These are phyloP conservation scores for Russula abietina DNA, from an alignment of 768 basidiomycete genomes.

Conservation along the genomic window DNA sequence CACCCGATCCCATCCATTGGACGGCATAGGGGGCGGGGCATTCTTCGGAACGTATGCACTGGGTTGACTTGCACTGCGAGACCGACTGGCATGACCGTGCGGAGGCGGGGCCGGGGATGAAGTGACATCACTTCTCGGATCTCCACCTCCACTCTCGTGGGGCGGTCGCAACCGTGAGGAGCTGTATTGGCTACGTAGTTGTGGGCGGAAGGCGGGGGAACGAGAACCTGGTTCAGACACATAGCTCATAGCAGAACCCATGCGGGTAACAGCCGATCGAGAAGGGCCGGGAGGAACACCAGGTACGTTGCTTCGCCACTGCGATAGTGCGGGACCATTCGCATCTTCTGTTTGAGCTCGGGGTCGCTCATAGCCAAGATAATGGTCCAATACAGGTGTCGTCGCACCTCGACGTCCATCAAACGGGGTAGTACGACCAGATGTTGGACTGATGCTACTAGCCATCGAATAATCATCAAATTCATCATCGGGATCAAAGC, in stretches of 20 bases:
- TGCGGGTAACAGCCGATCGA: constrained; percentile 7
- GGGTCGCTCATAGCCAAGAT: constrained; percentile 21
- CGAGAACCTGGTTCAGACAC: constrained; percentile 19
- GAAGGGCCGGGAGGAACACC: constrained; percentile 23
- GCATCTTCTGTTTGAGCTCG: constrained; percentile 25
- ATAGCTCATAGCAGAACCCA: constrained; percentile 20
- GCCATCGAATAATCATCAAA: constrained; percentile 67
- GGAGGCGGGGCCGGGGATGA: constrained; percentile 23
- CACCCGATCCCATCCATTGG: constrained; percentile 44
- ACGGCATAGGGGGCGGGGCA: constrained; percentile 52
- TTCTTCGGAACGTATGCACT: constrained; percentile 55
- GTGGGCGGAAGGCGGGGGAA: constrained; percentile 9
- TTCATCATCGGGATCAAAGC: constrained; percentile 72
- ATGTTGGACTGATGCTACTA: constrained; percentile 37
- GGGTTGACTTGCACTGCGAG: constrained; percentile 77
- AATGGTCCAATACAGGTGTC: constrained; percentile 20
- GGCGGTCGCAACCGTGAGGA: constrained; percentile 21
- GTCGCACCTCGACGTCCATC: constrained; percentile 43
- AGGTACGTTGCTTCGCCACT: constrained; percentile 22
- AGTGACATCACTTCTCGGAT: constrained; percentile 6
- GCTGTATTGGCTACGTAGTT: constrained; percentile 20
- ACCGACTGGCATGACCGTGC: constrained; percentile 41
- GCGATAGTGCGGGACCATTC: constrained; percentile 23
- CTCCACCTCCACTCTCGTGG: constrained; percentile 13
- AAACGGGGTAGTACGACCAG: constrained; percentile 72